Conservation (phyloP, 768 basidiomycete species). For the Holtermannia corniformis region DNA sequence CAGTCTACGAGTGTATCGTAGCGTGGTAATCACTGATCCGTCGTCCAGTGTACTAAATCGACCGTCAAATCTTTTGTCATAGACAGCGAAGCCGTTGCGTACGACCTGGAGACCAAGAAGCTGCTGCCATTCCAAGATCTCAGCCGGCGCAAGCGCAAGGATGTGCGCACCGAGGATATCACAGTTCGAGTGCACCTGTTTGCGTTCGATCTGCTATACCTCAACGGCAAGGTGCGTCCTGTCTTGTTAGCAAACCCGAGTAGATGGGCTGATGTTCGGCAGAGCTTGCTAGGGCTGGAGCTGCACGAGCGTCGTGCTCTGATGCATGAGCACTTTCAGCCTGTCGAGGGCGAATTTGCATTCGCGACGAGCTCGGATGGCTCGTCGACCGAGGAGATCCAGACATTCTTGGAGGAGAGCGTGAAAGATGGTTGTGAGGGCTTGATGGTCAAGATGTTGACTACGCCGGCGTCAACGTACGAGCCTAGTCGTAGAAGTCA, state of each 20-base stretch:
- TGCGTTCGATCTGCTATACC: constrained; percentile 89
- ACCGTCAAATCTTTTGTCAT: constrained; percentile 81
- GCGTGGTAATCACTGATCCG: not conserved
- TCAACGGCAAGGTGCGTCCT: constrained; percentile 79
- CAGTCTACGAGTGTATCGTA: constrained; percentile 21
- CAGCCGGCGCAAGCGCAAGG: constrained; percentile 87
- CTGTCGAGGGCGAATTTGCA: constrained; percentile 78
- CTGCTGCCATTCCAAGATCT: constrained; percentile 98
- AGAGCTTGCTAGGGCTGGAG: constrained; percentile 75
- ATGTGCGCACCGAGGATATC: constrained; percentile 95
- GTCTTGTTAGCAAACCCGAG: not conserved
- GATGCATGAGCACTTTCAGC: constrained; percentile 66
- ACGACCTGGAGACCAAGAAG: constrained; percentile 71
- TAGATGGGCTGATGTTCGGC: not conserved
- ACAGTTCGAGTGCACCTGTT: constrained; percentile 93
- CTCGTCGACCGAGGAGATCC: constrained; percentile 85
- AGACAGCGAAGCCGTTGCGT: constrained; percentile 93
- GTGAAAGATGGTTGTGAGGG: constrained; percentile 99
- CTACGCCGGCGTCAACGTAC: constrained; percentile 81
- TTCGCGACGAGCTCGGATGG: constrained; percentile 88
- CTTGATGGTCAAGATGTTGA: constrained; percentile 98
- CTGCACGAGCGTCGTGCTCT: constrained; percentile 67
- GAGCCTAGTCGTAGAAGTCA: constrained; percentile 91
- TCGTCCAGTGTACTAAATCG: constrained; percentile 67
- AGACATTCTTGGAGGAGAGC: constrained; percentile 85